Evolutionary conservation across 2,329 filamentous ascomycete genomes (phyloP).

Genomic region (Raffaelea albimanens): DNA sequence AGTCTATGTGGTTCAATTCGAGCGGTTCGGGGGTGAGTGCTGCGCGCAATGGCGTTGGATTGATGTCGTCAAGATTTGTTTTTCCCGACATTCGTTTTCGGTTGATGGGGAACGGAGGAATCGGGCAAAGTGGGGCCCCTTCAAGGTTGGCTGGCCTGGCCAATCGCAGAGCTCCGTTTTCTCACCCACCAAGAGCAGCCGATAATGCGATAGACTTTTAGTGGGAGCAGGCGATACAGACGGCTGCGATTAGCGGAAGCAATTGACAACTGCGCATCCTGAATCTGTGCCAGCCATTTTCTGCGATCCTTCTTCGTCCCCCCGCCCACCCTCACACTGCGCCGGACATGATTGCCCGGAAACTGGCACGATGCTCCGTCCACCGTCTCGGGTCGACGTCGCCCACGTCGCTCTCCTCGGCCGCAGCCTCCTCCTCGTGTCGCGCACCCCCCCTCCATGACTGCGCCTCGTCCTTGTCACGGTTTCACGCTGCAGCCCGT

Average conservation of each 20-base stretch:
- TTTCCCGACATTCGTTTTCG: no score
- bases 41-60: neutral
- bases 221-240: no score
- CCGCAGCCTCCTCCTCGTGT: no score
- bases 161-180: constrained; percentile 12
- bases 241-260: no score
- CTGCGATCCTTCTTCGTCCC: neutral
- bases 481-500: no score
- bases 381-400: neutral
- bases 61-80: neutral
- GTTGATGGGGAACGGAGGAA: neutral
- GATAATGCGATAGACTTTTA: no score
- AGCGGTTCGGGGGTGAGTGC: no score
- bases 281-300: no score
- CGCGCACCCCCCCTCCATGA: no score
- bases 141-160: constrained; percentile 3
- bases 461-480: no score
- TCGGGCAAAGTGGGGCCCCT: neutral
- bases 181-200: constrained; percentile 1
- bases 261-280: no score
- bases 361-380: constrained; percentile 20
- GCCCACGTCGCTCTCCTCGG: neutral
- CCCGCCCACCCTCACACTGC: neutral
- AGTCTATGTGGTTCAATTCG: no score
- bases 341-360: constrained; percentile 24